Base-by-base conservation (phyloP, 2,329 filamentous ascomycete species). In the Beauveria australis region DNA sequence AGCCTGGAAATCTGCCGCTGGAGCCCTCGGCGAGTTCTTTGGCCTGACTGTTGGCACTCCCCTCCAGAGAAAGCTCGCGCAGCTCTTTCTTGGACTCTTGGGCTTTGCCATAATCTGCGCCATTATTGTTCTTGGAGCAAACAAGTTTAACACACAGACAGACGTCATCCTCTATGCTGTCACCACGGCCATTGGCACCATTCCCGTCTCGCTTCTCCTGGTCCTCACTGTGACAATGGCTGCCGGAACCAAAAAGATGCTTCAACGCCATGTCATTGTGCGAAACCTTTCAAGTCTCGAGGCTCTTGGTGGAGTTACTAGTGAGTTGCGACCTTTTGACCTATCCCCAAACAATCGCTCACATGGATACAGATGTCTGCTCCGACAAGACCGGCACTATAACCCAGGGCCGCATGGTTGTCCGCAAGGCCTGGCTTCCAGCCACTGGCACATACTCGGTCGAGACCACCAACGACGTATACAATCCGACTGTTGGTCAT, bases 21-120 rank as follows among this genome's bases (percentile, higher is more conserved):
- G 67, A 4, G 63, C 56, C 5, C 5, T 67, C 5, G 69, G 70
- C 5, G 69, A 75, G 55, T 79, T 81, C 63, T 77, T 82, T 33
- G 79, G 74, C 8, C 66, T 76, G 22, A 70, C 66, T 1, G 69
- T 83, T n/a, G 87, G 87, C 26, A 89, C 87, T 4, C 87, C 87
- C 1, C 75, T 90, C 43, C 85, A 89, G 69, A 81, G 83, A 62
- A 88, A 86, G 67, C 75, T 89, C 54, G 84, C 82, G 65, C 84
- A 86, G 68, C 80, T 90, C 54, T 87, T 87, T 44, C 79, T 88
- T 26, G 73, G 83, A 3, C 79, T 89, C 2, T 88, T 89, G 66
- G 80, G 76, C 46, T 79, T 87, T 60, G 86, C 73, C 26, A 66
- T 76, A 47, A 59, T 77, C 10, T 72, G 74, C 22, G 73, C 73